phyloP scores from a whole-genome alignment of 495 filamentous ascomycete species.

The Neurospora hispaniola region DNA sequence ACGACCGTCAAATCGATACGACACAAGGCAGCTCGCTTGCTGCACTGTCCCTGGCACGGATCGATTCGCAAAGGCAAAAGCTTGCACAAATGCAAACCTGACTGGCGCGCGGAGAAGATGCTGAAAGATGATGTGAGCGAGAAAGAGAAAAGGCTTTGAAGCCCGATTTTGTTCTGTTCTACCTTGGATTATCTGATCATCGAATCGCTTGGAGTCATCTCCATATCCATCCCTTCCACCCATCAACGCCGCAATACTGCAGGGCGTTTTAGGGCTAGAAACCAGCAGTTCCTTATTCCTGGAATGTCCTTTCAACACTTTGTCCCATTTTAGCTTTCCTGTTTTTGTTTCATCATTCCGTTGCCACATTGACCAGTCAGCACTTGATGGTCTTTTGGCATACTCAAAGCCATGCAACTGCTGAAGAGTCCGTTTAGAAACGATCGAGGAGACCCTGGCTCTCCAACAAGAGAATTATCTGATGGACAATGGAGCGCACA shows the following conservation, averaged over 20 bases:
- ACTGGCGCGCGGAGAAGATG: background rate
- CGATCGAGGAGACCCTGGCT: slow-evolving; percentile 70
- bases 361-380: background rate
- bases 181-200: background rate
- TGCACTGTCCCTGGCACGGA: background rate
- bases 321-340: background rate
- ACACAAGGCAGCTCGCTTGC: background rate
- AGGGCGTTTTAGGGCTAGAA: background rate
- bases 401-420: background rate
- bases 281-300: background rate
- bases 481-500: slow-evolving; percentile 88
- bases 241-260: background rate
- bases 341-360: background rate
- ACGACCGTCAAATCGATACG: background rate
- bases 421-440: slow-evolving; percentile 20
- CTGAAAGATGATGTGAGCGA: background rate
- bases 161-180: slow-evolving; percentile 1
- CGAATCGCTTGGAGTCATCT: background rate
- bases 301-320: background rate
- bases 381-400: background rate
- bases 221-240: background rate
- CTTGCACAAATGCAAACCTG: background rate
- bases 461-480: slow-evolving; percentile 91
- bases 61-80: background rate
- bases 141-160: background rate